Evolutionary conservation across 495 filamentous ascomycete species (phyloP).

Genomic region (Aspergillus baeticus): DNA sequence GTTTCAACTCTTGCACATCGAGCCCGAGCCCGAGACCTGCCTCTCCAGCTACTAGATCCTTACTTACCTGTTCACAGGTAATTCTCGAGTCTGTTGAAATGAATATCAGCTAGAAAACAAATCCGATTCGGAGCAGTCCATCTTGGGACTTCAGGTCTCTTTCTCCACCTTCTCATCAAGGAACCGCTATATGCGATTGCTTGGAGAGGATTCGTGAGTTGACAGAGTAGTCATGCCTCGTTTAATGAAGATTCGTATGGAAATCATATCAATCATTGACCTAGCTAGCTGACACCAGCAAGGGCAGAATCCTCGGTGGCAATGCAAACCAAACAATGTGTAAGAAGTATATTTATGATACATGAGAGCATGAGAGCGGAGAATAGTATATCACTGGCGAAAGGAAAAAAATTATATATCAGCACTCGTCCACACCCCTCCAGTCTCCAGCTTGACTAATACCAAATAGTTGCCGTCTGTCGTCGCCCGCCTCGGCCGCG

Average conservation of each 20-base stretch:
- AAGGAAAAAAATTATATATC: conserved; percentile 1
- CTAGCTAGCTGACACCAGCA: no score
- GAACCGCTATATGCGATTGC: conserved; percentile 40
- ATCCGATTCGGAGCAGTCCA: conserved; percentile 19
- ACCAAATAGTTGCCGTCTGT: background rate
- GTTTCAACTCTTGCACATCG: no score
- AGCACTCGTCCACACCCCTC: background rate
- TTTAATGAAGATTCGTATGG: no score
- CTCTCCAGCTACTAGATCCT: no score
- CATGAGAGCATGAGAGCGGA: conserved; percentile 21
- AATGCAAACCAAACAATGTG: conserved; percentile 8
- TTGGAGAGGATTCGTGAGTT: conserved; percentile 43
- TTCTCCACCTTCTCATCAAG: conserved; percentile 42
- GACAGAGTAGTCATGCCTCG: background rate
- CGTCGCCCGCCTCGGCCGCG: background rate
- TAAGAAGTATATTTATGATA: conserved; percentile 14
- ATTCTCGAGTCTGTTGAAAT: background rate
- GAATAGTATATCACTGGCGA: conserved; percentile 12
- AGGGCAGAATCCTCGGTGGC: no score
- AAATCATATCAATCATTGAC: no score
- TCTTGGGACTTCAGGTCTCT: conserved; percentile 10
- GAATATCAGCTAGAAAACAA: conserved; percentile 15
- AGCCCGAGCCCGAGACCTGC: no score
- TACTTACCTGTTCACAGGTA: no score
- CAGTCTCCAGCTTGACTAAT: background rate